phyloP scores from a whole-genome alignment of 1,284 basidiomycete species.

The Pascua guehoae region DNA sequence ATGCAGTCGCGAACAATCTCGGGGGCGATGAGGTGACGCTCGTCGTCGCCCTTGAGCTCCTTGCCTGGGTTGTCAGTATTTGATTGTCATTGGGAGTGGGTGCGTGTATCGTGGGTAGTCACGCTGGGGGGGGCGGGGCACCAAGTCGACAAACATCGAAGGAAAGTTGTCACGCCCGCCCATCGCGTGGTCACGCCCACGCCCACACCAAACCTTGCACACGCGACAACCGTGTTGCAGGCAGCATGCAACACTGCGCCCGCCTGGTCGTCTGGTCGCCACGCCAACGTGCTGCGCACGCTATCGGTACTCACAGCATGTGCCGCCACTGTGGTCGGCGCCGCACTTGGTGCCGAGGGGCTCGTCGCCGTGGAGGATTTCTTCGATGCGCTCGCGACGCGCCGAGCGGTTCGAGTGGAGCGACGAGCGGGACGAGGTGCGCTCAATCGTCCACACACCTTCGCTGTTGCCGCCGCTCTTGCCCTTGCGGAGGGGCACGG shows the following conservation, averaged over 20 bases:
- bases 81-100: conserved; percentile 14
- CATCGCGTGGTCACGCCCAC: too few relatives aligned
- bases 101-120: background rate
- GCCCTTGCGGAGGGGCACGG: conserved; percentile 18
- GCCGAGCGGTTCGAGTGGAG: conserved; percentile 9
- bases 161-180: too few relatives aligned
- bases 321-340: conserved; percentile 30
- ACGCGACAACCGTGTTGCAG: too few relatives aligned
- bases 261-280: background rate
- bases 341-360: conserved; percentile 44
- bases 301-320: conserved; percentile 31
- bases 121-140: background rate
- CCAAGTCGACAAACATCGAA: background rate
- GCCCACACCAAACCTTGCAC: too few relatives aligned
- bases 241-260: background rate
- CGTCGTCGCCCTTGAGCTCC: conserved; percentile 53
- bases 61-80: conserved; percentile 33
- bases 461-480: conserved; percentile 6
- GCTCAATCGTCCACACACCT: conserved; percentile 18
- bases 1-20: conserved; percentile 61
- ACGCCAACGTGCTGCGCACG: background rate
- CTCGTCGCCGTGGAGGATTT: conserved; percentile 32
- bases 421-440: conserved; percentile 11
- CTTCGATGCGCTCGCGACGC: conserved; percentile 21
- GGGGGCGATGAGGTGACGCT: conserved; percentile 48